Percentiles rank a stretch among this genome's conserved stretches.
Conservation (phyloP, 2,329 filamentous ascomycete genomes). For the Bipolaris gigantea region DNA sequence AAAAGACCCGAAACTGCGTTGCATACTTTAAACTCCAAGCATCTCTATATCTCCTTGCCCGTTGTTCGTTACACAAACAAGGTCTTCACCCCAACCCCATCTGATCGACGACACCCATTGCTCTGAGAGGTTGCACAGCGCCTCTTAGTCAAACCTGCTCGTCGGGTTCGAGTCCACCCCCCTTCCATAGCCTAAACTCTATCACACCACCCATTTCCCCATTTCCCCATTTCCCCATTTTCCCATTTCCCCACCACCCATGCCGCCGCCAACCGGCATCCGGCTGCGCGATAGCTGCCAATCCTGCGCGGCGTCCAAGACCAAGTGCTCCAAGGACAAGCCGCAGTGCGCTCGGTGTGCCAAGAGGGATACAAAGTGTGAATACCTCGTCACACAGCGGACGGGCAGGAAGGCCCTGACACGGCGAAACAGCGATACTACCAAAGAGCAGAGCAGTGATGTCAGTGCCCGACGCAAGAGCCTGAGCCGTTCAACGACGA, state of each 20-base stretch:
- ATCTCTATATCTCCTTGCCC: no score
- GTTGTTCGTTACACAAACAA: no score
- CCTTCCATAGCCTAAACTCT: not conserved
- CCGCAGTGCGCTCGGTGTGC: not conserved
- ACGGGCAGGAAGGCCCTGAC: not conserved
- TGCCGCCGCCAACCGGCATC: not conserved
- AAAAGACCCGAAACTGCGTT: no score
- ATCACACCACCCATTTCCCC: no score
- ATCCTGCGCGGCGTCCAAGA: not conserved
- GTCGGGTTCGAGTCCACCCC: not conserved
- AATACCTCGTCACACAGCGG: conserved; percentile 1
- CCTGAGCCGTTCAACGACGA: not conserved
- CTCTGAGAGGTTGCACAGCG: no score
- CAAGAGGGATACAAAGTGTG: not conserved
- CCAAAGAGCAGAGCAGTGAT: not conserved
- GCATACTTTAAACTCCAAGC: no score
- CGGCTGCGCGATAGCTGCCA: not conserved
- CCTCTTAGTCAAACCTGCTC: no score
- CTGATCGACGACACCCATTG: no score
- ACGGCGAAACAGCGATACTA: not conserved
- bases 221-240: no score
- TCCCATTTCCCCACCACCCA: not conserved
- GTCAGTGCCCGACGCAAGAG: not conserved
- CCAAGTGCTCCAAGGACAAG: not conserved
- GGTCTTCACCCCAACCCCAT: no score